Evolutionary conservation across 2,329 filamentous ascomycete species (phyloP).

Genomic region (Aphanoascus verrucosus): DNA sequence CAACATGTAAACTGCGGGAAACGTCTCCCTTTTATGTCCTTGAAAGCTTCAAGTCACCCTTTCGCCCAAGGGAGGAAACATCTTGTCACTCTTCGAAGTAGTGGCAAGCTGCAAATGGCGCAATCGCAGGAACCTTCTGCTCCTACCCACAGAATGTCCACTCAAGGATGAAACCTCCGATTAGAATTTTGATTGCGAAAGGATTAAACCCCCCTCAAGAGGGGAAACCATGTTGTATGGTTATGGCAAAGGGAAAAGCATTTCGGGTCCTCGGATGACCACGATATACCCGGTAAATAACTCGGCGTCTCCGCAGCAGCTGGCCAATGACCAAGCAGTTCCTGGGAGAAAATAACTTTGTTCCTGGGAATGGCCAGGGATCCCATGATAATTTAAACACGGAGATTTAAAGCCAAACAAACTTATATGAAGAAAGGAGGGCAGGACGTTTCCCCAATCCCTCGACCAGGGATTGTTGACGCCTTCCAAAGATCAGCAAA

Average conservation of each 20-base stretch:
- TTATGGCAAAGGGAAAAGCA: background rate
- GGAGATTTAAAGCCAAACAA: background rate
- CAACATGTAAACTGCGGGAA: background rate
- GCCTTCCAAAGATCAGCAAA: background rate
- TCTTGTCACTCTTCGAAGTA: background rate
- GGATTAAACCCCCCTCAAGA: background rate
- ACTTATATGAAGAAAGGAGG: background rate
- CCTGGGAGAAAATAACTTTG: background rate
- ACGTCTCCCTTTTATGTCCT: slow-evolving; percentile 1
- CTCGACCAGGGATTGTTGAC: background rate
- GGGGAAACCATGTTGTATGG: background rate
- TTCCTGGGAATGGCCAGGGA: background rate
- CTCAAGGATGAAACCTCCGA: background rate
- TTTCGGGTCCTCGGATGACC: background rate
- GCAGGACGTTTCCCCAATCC: background rate
- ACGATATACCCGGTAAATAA: background rate
- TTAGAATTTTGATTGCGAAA: background rate
- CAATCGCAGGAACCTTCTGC: background rate
- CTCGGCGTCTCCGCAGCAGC: background rate
- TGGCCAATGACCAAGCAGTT: background rate
- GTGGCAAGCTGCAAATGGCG: background rate
- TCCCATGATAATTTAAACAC: background rate
- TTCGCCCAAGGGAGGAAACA: background rate
- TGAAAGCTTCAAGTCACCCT: background rate
- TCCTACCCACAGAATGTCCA: background rate